These are phyloP conservation scores for Gonium pectorale DNA, from an alignment of 139 green algal species.

Conservation along the genomic window DNA sequence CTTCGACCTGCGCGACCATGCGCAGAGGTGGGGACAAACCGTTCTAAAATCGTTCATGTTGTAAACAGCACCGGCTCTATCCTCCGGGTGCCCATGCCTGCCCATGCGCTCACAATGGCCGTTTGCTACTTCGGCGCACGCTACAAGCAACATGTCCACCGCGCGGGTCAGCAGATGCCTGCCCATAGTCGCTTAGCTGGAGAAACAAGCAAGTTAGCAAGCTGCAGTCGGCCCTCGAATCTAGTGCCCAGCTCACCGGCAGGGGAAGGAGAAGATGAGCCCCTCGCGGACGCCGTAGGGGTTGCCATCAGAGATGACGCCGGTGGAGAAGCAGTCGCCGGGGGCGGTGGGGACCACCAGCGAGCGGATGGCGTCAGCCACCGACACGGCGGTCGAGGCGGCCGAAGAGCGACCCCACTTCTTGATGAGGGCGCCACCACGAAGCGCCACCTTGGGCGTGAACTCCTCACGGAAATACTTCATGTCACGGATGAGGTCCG, in stretches of 20 bases:
- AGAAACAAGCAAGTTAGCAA: no score
- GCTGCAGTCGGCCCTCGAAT: no score
- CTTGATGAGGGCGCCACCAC: conserved; percentile 93
- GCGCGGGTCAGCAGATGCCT: no score
- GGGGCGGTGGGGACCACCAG: conserved; percentile 85
- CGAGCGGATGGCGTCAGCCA: conserved; percentile 87
- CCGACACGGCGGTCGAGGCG: conserved; percentile 92
- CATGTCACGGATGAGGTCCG: conserved; percentile 82
- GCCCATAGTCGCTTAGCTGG: no score
- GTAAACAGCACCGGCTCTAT: no score
- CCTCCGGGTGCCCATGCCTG: no score
- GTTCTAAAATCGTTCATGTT: no score
- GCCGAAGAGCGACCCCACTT: conserved; percentile 93
- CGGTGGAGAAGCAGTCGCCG: conserved; percentile 93
- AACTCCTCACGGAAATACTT: conserved; percentile 87
- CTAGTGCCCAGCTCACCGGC: conserved; percentile 61
- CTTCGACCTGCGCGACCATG: conserved; percentile 70
- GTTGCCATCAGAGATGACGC: conserved; percentile 88
- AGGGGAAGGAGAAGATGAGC: conserved; percentile 92
- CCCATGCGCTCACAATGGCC: no score
- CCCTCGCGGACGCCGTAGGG: conserved; percentile 90
- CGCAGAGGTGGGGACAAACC: no score
- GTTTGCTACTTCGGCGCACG: no score
- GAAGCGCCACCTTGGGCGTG: conserved; percentile 86
- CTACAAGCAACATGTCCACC: no score